These are phyloP conservation scores for Catunica adiposa DNA, from an alignment of 2,329 filamentous ascomycete species.

Conservation along the genomic window DNA sequence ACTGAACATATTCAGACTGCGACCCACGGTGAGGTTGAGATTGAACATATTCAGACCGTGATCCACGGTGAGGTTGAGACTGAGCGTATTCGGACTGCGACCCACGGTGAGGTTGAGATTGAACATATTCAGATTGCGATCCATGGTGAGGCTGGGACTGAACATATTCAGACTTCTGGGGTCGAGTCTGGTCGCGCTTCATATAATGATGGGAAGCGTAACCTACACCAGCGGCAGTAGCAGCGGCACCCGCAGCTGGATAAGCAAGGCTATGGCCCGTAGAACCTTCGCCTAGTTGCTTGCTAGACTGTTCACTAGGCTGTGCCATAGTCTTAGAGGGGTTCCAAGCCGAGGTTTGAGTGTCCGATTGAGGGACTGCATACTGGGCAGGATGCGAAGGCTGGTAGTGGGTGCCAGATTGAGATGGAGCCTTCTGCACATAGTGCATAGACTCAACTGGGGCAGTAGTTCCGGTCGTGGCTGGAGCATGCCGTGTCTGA, in stretches of 20 bases:
- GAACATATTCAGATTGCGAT: not conserved
- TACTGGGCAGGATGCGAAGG: too few relatives aligned
- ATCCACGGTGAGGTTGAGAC: too few relatives aligned
- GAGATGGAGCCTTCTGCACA: too few relatives aligned
- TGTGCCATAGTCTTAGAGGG: not conserved
- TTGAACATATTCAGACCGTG: too few relatives aligned
- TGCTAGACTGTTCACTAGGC: not conserved
- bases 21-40: too few relatives aligned
- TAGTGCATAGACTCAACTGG: too few relatives aligned
- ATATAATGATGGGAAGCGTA: not conserved
- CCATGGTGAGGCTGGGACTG: not conserved
- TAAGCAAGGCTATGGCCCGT: not conserved
- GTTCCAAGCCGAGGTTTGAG: not conserved
- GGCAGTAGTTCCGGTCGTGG: too few relatives aligned
- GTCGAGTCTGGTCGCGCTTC: not conserved
- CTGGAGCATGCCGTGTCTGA: too few relatives aligned
- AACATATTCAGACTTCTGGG: not conserved
- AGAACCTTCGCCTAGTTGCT: not conserved
- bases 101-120: too few relatives aligned
- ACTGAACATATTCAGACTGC: too few relatives aligned
- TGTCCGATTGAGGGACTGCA: too few relatives aligned
- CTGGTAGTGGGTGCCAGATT: not conserved
- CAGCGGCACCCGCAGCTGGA: not conserved
- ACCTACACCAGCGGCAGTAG: not conserved
- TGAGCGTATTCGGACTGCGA: too few relatives aligned